Base-by-base conservation (phyloP, 2,329 filamentous ascomycete genomes). In the Alternaria tenuissima region DNA sequence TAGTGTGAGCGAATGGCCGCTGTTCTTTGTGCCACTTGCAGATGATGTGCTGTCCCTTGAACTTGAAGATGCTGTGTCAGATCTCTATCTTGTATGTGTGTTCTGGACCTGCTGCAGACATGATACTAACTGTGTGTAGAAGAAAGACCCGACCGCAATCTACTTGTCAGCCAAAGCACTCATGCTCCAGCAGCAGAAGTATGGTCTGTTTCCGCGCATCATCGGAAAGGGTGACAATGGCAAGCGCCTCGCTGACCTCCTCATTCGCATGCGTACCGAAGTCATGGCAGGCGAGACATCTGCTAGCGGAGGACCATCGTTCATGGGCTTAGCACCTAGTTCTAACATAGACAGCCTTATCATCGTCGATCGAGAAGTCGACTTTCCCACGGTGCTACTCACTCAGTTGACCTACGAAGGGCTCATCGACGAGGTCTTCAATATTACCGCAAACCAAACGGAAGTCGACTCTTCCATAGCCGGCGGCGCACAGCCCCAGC, bases 391-490 rank as follows among this genome's bases (percentile, higher is more conserved):
- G 1, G 90, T 91, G 0, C 85, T 99, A 16, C 88, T 99, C 55
- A 98, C 94, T 0, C 95, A 99, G 76, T 83, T 99, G 63, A 99
- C 95, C 1, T 99, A 99, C 73, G 94, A 99, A 80, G 95, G 95
- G 4, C 84, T 99, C 26, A 90, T 99, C 55, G 96, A 99, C 73
- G 95, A 99, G 76, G 86, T 95, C 16, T 96, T 96, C 74, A 90
- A 91, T 32, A 96, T 99, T 62, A 88, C 92, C 66, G 91, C 97
- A 74, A 98, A 96, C 73, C 93, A 96, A 76, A 90, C 92, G 38
- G 95, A 98, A 75, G 89, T 98, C 22, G 94, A 98, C 75, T 92
- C 93, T 2, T 93, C 93, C 1, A 88, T 98, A 61, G 88, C 97
- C 9, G 94, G 94, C 11, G 86, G 87, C n/a, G 84, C 89, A 26